These are phyloP conservation scores for Paragyromitra xinjiangensis DNA, from an alignment of 495 filamentous ascomycete species.

Conservation along the genomic window DNA sequence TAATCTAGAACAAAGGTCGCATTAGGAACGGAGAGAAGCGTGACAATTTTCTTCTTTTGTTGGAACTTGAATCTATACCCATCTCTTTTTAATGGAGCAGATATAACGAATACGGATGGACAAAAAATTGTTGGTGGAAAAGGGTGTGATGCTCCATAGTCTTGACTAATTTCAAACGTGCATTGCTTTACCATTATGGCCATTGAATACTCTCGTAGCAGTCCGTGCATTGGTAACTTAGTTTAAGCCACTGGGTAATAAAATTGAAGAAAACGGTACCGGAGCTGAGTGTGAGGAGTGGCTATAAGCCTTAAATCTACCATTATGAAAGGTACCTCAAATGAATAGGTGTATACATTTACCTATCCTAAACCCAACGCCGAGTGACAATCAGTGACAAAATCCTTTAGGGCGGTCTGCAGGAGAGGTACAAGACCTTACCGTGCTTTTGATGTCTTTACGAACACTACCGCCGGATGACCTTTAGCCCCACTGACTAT, in stretches of 20 bases:
- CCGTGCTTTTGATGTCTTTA: not conserved
- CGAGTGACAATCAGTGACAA: not conserved
- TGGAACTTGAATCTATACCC: slow-evolving; percentile 55
- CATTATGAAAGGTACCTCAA: not conserved
- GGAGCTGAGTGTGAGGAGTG: not conserved
- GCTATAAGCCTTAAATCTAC: not conserved
- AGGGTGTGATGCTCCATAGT: slow-evolving; percentile 49
- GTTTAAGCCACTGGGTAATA: not conserved
- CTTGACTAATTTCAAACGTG: slow-evolving; percentile 52
- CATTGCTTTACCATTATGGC: slow-evolving; percentile 37
- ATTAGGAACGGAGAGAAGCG: slow-evolving; percentile 32
- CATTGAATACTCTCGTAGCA: not conserved
- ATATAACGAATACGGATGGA: slow-evolving; percentile 43
- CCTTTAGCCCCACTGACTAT: not conserved
- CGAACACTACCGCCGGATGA: not conserved
- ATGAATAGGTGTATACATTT: no score
- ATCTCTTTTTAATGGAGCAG: slow-evolving; percentile 51
- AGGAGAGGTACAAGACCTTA: no score
- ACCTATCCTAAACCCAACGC: not conserved
- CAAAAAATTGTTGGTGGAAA: slow-evolving; percentile 38
- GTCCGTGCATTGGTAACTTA: not conserved
- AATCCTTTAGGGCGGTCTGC: not conserved
- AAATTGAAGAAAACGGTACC: not conserved
- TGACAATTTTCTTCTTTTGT: slow-evolving; percentile 52
- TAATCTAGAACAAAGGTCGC: slow-evolving; percentile 21